These are phyloP conservation scores for Solanum raphanifolium DNA, from an alignment of 257 asterid species.

Conservation along the genomic window DNA sequence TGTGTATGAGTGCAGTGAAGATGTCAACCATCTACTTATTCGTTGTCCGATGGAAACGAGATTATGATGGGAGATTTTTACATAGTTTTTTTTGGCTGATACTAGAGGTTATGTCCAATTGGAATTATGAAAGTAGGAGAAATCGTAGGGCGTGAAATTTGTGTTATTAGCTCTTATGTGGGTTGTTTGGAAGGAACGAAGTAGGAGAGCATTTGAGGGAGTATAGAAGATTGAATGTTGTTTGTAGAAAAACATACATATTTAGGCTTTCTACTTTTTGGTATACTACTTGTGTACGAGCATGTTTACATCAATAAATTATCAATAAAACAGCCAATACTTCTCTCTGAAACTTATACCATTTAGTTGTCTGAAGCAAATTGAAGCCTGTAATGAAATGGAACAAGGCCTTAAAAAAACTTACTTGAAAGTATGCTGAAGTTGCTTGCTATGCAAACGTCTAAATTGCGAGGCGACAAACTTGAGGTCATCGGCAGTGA, in stretches of 20 bases:
- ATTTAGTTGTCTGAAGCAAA: background rate
- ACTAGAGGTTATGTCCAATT: no score
- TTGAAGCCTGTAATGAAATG: background rate
- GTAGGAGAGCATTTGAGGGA: no score
- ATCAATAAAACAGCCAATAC: background rate
- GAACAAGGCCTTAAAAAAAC: background rate
- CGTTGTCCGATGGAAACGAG: background rate
- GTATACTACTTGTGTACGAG: no score
- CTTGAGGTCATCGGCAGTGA: conserved; percentile 1
- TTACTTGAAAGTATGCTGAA: background rate
- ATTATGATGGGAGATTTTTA: background rate
- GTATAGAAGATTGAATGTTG: no score
- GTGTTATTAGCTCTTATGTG: no score
- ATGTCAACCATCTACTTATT: background rate
- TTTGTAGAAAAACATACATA: no score
- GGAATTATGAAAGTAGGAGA: no score
- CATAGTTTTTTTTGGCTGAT: background rate
- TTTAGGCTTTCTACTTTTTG: no score
- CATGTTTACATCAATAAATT: no score
- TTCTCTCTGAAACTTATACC: background rate
- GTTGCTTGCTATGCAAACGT: background rate
- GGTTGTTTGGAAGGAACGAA: no score
- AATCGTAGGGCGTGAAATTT: no score
- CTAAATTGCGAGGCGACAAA: background rate
- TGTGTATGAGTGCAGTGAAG: no score